phyloP scores from a whole-genome alignment of 2,329 filamentous ascomycete species.

The Cladorrhinum sp. region DNA sequence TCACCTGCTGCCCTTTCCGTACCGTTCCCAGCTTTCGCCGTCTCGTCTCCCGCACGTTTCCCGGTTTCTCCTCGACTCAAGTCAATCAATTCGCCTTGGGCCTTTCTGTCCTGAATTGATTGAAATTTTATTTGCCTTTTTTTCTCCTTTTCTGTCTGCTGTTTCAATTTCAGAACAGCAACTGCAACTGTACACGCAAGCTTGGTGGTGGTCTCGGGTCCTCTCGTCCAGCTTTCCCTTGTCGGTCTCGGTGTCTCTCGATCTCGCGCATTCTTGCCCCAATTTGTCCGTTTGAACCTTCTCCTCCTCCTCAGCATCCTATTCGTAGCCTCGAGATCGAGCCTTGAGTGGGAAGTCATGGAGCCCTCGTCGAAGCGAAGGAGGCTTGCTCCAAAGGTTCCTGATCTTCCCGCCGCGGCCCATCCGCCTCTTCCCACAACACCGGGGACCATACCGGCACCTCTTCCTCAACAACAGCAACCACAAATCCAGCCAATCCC shows the following conservation, averaged over 20 bases:
- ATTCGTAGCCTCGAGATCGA: not conserved
- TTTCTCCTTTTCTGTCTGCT: not conserved
- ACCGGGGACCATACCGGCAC: conserved; percentile 1
- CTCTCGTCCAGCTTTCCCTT: not conserved
- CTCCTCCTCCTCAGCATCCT: not conserved
- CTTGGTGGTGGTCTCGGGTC: not conserved
- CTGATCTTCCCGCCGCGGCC: conserved; percentile 22
- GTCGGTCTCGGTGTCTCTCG: not conserved
- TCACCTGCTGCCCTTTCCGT: not conserved
- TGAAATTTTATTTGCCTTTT: not conserved
- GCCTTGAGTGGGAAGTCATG: too few relatives aligned
- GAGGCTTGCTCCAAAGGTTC: conserved; percentile 30
- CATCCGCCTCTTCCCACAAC: conserved; percentile 13
- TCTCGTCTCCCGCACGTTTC: too few relatives aligned
- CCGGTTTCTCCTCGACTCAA: too few relatives aligned
- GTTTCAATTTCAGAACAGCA: not conserved
- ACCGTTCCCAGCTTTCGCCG: not conserved
- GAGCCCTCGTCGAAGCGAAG: conserved; percentile 31
- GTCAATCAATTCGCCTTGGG: too few relatives aligned
- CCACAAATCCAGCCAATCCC: conserved; percentile 20
- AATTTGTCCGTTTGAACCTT: not conserved
- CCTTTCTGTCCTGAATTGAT: not conserved
- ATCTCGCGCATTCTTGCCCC: not conserved
- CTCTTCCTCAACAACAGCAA: conserved; percentile 18
- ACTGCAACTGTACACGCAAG: not conserved